A percentile compares a stretch with the other conserved stretches of the same genome.
These are phyloP conservation scores for Claviceps humidiphila DNA, from an alignment of 2,329 filamentous ascomycete species.

Conservation along the genomic window DNA sequence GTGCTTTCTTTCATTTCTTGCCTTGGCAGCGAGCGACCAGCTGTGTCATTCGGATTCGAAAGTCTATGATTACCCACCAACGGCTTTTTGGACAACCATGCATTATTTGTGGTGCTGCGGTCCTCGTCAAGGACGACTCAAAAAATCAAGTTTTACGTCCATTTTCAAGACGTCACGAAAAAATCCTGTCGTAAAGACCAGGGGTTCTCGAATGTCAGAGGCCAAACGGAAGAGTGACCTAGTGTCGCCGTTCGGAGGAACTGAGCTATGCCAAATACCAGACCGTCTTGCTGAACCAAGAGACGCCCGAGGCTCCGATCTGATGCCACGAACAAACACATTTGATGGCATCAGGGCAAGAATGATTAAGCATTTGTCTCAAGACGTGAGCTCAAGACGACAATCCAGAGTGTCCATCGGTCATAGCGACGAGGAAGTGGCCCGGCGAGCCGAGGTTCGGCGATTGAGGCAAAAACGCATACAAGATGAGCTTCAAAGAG, in stretches of 20 bases:
- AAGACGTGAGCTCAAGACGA: constrained; percentile 26
- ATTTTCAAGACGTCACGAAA: constrained; percentile 6
- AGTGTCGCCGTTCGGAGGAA: constrained; percentile 7
- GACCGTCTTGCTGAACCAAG: constrained; percentile 28
- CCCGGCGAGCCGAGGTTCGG: constrained; percentile 41
- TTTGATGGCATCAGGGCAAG: constrained; percentile 32
- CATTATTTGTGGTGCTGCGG: constrained; percentile 14
- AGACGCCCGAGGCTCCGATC: constrained; percentile 12
- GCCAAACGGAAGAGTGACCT: constrained; percentile 2
- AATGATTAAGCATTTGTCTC: constrained; percentile 32
- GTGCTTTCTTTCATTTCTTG: neutral
- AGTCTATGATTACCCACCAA: neutral
- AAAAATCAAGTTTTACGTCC: constrained; percentile 6
- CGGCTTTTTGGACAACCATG: constrained; percentile 5
- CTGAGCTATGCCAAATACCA: constrained; percentile 18
- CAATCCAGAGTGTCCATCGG: constrained; percentile 29
- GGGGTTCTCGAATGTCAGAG: neutral
- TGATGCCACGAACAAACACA: constrained; percentile 24
- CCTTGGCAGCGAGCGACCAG: neutral
- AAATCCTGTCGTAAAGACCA: constrained; percentile 4
- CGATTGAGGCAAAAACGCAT: constrained; percentile 43
- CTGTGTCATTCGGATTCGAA: neutral
- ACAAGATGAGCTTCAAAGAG: constrained; percentile 41
- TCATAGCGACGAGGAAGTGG: constrained; percentile 38
- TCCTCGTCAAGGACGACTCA: constrained; percentile 5